Evolutionary conservation across 805 yeast species (phyloP).

Genomic region (Pichia nanzhaoensis): DNA sequence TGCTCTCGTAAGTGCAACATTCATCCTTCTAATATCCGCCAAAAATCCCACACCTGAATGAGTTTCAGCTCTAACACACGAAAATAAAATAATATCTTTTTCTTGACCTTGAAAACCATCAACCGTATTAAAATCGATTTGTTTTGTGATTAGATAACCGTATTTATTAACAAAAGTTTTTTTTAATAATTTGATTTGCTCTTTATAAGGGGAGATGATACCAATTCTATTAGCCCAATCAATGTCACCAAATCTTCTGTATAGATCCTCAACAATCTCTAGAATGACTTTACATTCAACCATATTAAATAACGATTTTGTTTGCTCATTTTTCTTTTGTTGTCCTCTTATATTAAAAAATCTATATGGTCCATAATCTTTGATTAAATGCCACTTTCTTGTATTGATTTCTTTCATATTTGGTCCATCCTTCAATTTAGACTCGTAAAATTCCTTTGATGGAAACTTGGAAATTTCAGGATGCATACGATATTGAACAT

Average conservation of each 20-base stretch:
- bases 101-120: conserved; percentile 99
- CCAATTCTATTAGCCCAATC: conserved; percentile 75
- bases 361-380: conserved; percentile 62
- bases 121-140: conserved; percentile 85
- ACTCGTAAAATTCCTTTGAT: conserved; percentile 70
- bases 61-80: conserved; percentile 88
- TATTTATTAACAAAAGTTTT: conserved; percentile 48
- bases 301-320: conserved; percentile 65
- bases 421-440: conserved; percentile 70
- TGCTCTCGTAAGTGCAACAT: conserved; percentile 94
- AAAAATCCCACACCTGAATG: conserved; percentile 76
- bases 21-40: conserved; percentile 90
- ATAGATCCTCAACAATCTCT: conserved; percentile 53
- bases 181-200: conserved; percentile 61
- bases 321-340: conserved; percentile 57
- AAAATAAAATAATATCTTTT: conserved; percentile 85
- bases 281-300: conserved; percentile 70
- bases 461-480: conserved; percentile 88
- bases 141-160: conserved; percentile 57
- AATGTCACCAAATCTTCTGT: conserved; percentile 38
- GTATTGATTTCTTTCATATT: conserved; percentile 53
- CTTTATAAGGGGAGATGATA: conserved; percentile 90
- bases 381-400: conserved; percentile 67
- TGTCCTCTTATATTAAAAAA: conserved; percentile 65
- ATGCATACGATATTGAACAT: conserved; percentile 97